phyloP scores from a whole-genome alignment of 208 protist genomes.

The Leishmania guyanensis region DNA sequence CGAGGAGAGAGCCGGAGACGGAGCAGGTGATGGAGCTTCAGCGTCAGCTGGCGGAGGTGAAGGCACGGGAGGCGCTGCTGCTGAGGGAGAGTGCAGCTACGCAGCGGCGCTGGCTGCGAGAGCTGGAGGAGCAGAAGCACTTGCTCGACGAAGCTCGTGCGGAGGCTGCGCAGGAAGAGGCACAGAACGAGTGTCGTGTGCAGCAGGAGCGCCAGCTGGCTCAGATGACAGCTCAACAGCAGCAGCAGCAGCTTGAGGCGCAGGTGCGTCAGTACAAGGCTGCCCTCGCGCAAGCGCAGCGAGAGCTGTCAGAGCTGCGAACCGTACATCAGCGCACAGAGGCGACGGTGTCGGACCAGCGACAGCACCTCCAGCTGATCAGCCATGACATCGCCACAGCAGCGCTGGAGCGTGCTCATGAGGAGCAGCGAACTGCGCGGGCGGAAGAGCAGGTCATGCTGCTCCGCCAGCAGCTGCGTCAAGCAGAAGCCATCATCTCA shows the following conservation, averaged over 20 bases:
- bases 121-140: conserved; percentile 31
- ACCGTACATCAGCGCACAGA: conserved; percentile 33
- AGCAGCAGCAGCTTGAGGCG: conserved; percentile 20
- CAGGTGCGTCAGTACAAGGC: conserved; percentile 15
- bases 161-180: conserved; percentile 2
- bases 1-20: conserved; percentile 1
- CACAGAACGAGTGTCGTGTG: background rate
- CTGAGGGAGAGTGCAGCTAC: conserved; percentile 7
- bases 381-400: conserved; percentile 19
- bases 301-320: conserved; percentile 25
- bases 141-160: conserved; percentile 16
- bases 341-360: conserved; percentile 24
- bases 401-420: conserved; percentile 19
- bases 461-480: conserved; percentile 11
- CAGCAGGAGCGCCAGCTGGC: conserved; percentile 6
- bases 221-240: conserved; percentile 9
- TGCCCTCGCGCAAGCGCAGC: conserved; percentile 15
- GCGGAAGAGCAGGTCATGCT: conserved; percentile 9
- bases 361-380: conserved; percentile 17
- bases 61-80: conserved; percentile 11
- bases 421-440: conserved; percentile 15
- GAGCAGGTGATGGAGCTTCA: conserved; percentile 9
- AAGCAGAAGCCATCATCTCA: conserved; percentile 16
- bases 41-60: conserved; percentile 14
- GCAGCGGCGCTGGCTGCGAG: conserved; percentile 21